A percentile compares a stretch with the other conserved stretches of the same genome.
phyloP scores from a whole-genome alignment of 169 alveolate genomes.

The Plasmodium chabaudi region DNA sequence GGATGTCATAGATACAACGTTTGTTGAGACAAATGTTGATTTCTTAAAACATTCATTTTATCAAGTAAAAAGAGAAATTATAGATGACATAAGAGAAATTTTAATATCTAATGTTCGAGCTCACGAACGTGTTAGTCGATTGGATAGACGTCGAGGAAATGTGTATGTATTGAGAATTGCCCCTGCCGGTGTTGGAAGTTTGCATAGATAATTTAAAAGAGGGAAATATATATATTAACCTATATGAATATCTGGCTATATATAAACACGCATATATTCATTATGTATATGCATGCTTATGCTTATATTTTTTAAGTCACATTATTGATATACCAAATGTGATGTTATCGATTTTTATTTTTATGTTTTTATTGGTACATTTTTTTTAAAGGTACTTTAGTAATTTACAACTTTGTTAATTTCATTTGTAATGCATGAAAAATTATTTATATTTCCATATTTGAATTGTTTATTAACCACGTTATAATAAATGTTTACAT shows the following conservation, averaged over 20 bases:
- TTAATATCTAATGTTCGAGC: constrained; percentile 88
- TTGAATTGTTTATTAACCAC: no score
- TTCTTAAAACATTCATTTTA: constrained; percentile 89
- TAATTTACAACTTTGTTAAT: no score
- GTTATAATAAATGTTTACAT: no score
- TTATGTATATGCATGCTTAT: not conserved
- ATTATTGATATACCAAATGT: not conserved
- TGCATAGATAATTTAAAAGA: constrained; percentile 34
- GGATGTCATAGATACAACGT: constrained; percentile 92
- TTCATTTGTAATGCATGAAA: no score
- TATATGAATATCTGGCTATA: not conserved
- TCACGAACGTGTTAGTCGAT: constrained; percentile 87
- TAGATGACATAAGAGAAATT: constrained; percentile 91
- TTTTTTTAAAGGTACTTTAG: no score
- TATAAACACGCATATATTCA: not conserved
- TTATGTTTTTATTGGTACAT: no score
- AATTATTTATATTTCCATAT: no score
- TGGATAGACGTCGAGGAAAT: constrained; percentile 91
- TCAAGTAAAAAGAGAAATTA: constrained; percentile 91
- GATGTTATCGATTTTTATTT: no score
- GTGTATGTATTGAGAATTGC: constrained; percentile 90
- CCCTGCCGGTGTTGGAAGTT: constrained; percentile 83
- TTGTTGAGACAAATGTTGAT: constrained; percentile 90
- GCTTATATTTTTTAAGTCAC: constrained; percentile 6
- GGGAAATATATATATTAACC: not conserved